A percentile compares a stretch with the other conserved stretches of the same genome.
Evolutionary conservation across 139 green algal genomes (phyloP).

Genomic region (Haematococcus sp.): DNA sequence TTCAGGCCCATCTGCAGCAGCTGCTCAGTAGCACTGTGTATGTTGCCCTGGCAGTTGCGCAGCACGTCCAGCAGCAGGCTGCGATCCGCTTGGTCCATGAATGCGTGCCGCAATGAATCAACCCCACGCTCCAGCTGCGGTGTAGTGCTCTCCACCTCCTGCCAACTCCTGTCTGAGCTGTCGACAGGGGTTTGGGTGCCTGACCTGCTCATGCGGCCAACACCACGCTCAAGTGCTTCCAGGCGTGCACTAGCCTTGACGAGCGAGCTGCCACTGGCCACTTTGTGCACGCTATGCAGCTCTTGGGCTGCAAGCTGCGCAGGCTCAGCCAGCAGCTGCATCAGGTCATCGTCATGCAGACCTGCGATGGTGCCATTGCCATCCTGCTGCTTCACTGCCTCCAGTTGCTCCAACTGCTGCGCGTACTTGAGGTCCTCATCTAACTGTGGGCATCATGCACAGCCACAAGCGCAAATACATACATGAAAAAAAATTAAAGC

Average conservation of each 20-base stretch:
- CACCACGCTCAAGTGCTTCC: neutral
- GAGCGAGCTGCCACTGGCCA: neutral
- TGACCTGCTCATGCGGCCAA: neutral
- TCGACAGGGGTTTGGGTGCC: neutral
- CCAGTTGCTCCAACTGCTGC: neutral
- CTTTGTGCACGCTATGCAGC: neutral
- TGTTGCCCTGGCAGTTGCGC: neutral
- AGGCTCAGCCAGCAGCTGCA: neutral
- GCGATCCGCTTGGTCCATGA: neutral
- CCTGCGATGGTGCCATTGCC: neutral
- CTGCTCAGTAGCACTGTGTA: neutral
- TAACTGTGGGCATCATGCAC: neutral
- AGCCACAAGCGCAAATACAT: neutral
- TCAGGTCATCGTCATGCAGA: neutral
- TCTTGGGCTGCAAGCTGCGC: neutral
- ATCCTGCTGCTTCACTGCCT: neutral
- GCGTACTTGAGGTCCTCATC: neutral
- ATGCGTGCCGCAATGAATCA: neutral
- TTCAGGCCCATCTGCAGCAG: slow-evolving; percentile 4
- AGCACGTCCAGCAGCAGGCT: slow-evolving; percentile 8
- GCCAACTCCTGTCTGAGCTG: neutral
- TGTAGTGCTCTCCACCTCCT: neutral
- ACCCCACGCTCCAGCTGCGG: too few species aligned
- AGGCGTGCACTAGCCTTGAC: neutral
- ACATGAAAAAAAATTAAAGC: neutral